Percentiles rank a stretch among this genome's conserved stretches.
phyloP scores from a whole-genome alignment of 2,329 filamentous ascomycete species.

The Ascomycota sp. region DNA sequence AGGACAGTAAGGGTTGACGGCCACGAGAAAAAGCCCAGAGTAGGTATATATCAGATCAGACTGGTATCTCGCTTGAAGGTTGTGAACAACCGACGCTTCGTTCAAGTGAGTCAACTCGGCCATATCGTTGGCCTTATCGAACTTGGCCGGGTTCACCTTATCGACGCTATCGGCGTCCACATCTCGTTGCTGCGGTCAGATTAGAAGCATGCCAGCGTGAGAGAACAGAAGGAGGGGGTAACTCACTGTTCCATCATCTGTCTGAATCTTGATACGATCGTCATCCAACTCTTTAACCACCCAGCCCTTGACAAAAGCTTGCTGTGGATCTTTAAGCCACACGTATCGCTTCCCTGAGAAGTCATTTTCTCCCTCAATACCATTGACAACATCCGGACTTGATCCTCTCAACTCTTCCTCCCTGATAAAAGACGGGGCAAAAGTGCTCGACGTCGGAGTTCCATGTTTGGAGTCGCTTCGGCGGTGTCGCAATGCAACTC shows the following conservation, averaged over 20 bases:
- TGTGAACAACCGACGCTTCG: slow-evolving; percentile 93
- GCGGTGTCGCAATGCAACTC: slow-evolving; percentile 17
- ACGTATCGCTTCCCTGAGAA: slow-evolving; percentile 98
- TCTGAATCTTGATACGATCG: slow-evolving; percentile 64
- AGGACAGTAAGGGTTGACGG: slow-evolving; percentile 89
- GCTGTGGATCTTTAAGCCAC: slow-evolving; percentile 76
- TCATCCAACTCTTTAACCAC: slow-evolving; percentile 61
- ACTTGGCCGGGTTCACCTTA: slow-evolving; percentile 98
- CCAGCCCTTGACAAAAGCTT: slow-evolving; percentile 82
- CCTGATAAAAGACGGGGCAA: slow-evolving; percentile 92
- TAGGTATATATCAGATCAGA: slow-evolving; percentile 96
- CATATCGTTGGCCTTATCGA: slow-evolving; percentile 99
- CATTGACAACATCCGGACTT: slow-evolving; percentile 34
- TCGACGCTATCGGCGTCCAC: slow-evolving; percentile 75
- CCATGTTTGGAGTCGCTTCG: slow-evolving; percentile 43
- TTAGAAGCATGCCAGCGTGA: slow-evolving; percentile 4
- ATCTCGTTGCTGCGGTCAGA: slow-evolving; percentile 49
- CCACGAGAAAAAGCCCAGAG: slow-evolving; percentile 88
- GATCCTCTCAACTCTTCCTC: slow-evolving; percentile 48
- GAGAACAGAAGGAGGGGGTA: not conserved
- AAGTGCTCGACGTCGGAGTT: slow-evolving; percentile 53
- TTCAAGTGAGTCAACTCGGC: slow-evolving; percentile 95
- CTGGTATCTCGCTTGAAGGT: slow-evolving; percentile 86
- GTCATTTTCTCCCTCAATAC: slow-evolving; percentile 93
- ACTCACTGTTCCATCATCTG: slow-evolving; percentile 73